A percentile compares a stretch with the other conserved stretches of the same genome.
Conservation (phyloP, 306 rosid genomes). For the Ormosia semicastrata region DNA sequence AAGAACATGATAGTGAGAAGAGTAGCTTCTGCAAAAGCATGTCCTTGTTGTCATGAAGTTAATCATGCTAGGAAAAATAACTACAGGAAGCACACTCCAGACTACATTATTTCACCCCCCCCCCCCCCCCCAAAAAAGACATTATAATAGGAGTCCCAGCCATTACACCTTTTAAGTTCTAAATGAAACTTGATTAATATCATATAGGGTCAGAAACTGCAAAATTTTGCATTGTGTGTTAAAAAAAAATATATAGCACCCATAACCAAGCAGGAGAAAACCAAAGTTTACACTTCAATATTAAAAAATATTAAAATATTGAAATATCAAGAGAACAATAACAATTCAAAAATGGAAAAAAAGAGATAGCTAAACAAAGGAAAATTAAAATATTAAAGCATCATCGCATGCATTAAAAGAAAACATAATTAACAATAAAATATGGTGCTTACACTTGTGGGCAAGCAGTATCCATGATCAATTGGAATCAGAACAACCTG, state of each 20-base stretch:
- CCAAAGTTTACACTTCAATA: not conserved
- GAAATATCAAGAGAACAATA: not conserved
- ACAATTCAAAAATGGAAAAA: not conserved
- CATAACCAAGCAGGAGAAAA: not conserved
- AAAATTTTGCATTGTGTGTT: not conserved
- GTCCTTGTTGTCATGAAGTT: not conserved
- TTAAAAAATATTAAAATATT: too few species aligned
- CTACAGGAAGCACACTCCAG: not conserved
- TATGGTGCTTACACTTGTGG: constrained; percentile 65
- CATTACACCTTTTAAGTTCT: not conserved
- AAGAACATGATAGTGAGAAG: not conserved
- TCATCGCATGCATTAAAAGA: constrained; percentile 1
- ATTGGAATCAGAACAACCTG: constrained; percentile 74
- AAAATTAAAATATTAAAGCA: not conserved
- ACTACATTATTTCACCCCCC: not conserved
- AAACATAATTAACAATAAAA: constrained; percentile 6
- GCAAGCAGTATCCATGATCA: constrained; percentile 98
- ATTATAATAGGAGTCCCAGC: not conserved
- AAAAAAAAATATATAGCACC: not conserved
- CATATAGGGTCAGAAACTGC: not conserved
- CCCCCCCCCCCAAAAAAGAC: too few species aligned
- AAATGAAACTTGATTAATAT: not conserved
- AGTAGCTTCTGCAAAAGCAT: not conserved
- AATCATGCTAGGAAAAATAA: not conserved
- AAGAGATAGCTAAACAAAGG: not conserved